Conservation (phyloP, 441 rosid species). For the Pelargonium fulgidum region DNA sequence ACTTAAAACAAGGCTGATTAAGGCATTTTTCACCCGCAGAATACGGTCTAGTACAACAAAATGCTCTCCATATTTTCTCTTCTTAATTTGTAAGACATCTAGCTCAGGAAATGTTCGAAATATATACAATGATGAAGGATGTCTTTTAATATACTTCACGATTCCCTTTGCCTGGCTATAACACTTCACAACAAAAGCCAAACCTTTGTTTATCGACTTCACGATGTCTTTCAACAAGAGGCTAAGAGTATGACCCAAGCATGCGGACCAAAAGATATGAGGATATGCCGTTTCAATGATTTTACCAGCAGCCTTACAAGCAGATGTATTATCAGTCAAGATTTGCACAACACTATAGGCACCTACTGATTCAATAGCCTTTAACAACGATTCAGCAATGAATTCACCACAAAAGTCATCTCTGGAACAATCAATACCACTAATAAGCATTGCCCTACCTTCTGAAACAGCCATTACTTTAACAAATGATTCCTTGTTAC, state of each 20-base stretch:
- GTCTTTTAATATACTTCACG: background rate
- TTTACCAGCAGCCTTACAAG: conserved; percentile 2
- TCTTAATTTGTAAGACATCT: background rate
- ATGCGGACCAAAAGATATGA: conserved; percentile 1
- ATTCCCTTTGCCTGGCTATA: background rate
- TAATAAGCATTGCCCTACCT: background rate
- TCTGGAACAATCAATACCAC: background rate
- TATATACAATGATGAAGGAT: background rate
- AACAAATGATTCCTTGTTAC: background rate
- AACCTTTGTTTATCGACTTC: background rate
- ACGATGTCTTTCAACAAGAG: conserved; percentile 4
- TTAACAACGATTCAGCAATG: background rate
- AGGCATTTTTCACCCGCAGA: background rate
- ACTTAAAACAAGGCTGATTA: background rate
- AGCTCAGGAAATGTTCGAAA: background rate
- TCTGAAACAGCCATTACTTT: conserved; percentile 6
- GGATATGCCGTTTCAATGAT: background rate
- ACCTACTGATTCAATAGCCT: conserved; percentile 6
- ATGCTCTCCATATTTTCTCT: background rate
- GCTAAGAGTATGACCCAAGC: conserved; percentile 1
- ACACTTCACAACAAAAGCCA: background rate
- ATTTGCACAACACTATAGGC: background rate
- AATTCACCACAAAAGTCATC: background rate
- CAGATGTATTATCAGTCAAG: background rate
- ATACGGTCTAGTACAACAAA: background rate